Percentiles rank a stretch among this genome's conserved stretches.
Conservation (phyloP, 352 stramenopile species). For the Blastocystis sp. region DNA sequence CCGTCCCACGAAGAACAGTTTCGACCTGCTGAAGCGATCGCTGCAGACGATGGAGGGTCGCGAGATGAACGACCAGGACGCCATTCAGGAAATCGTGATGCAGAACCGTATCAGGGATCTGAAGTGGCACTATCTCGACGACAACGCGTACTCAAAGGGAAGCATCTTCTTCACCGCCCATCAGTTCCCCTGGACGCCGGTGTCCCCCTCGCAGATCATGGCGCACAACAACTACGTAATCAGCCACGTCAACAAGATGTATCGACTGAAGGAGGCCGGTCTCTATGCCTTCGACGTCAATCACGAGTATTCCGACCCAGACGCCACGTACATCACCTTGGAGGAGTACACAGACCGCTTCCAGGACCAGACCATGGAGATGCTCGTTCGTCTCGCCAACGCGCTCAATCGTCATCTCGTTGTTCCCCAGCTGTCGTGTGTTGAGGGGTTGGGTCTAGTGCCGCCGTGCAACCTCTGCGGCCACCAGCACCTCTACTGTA, state of each 20-base stretch:
- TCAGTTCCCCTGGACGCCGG: neutral
- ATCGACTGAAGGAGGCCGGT: neutral
- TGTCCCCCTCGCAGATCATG: neutral
- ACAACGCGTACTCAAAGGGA: neutral
- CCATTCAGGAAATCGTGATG: neutral
- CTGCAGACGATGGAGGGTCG: neutral
- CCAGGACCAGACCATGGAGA: neutral
- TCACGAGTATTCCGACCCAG: neutral
- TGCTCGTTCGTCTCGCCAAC: neutral
- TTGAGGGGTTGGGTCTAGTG: neutral
- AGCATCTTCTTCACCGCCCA: neutral
- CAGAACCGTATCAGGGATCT: neutral
- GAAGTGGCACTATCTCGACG: neutral
- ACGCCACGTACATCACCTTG: neutral
- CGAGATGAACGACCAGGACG: slow-evolving; percentile 15
- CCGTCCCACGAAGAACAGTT: neutral
- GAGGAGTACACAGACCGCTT: neutral
- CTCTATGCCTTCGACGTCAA: slow-evolving; percentile 15
- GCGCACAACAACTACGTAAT: slow-evolving; percentile 48
- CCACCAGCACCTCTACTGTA: neutral
- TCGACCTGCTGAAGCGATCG: neutral
- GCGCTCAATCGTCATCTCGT: slow-evolving; percentile 11
- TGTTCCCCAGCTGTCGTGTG: neutral
- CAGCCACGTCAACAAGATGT: neutral
- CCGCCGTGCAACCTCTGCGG: neutral